Percentiles rank a stretch among this genome's conserved stretches.
phyloP scores from a whole-genome alignment of 768 basidiomycete species.

The Leccinum variicolor region DNA sequence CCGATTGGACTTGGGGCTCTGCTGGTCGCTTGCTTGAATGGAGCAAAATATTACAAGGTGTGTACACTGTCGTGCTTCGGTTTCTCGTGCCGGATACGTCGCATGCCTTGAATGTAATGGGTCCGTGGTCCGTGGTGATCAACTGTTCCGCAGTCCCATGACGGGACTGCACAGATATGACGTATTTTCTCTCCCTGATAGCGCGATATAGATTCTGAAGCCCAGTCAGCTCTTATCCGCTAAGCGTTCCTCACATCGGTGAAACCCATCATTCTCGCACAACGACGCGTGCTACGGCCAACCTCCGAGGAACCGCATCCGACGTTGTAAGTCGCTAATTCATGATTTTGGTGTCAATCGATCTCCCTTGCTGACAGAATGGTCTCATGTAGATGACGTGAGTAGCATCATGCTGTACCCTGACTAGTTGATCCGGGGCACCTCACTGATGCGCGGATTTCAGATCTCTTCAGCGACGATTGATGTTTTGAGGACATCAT shows the following conservation, averaged over 20 bases:
- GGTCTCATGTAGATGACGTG: conserved; percentile 61
- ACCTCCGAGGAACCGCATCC: conserved; percentile 39
- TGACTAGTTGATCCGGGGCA: not conserved
- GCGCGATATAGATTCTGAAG: too few species aligned
- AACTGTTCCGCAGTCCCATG: too few species aligned
- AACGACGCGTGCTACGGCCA: conserved; percentile 32
- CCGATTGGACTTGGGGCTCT: too few species aligned
- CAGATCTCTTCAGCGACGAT: conserved; percentile 47
- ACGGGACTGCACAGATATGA: too few species aligned
- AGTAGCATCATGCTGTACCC: not conserved
- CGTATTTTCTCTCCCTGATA: too few species aligned
- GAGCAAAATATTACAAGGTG: too few species aligned
- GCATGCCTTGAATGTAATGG: not conserved
- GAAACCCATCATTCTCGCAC: not conserved
- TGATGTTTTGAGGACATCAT: conserved; percentile 62
- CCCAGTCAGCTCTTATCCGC: not conserved
- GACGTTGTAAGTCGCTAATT: conserved; percentile 36
- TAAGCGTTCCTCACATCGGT: not conserved
- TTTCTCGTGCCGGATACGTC: not conserved
- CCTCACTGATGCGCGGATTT: not conserved
- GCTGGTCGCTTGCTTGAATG: too few species aligned
- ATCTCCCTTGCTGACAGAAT: conserved; percentile 26
- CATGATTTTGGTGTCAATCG: not conserved
- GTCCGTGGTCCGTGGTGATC: too few species aligned
- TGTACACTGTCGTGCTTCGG: not conserved